Percentiles rank a stretch among this genome's conserved stretches.
Conservation (phyloP, 805 yeast species). For the Starmerella lactis-condensi region DNA sequence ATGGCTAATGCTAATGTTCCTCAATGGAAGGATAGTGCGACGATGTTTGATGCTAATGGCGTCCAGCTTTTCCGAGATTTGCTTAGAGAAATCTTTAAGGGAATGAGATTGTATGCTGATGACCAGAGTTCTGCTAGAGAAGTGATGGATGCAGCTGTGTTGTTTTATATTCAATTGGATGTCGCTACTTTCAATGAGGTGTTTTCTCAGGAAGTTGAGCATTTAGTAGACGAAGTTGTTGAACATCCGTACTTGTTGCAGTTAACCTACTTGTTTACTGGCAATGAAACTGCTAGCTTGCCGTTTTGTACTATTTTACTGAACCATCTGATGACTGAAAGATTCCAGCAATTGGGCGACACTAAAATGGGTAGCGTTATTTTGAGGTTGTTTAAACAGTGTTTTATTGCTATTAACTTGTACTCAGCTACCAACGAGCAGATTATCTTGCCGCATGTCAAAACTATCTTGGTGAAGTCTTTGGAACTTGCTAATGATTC, state of each 20-base stretch:
- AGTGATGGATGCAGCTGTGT: conserved; percentile 84
- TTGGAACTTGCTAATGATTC: conserved; percentile 65
- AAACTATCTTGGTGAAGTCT: conserved; percentile 63
- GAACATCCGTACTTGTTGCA: conserved; percentile 73
- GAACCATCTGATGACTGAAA: conserved; percentile 54
- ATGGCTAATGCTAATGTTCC: too few species aligned
- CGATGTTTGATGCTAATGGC: conserved; percentile 71
- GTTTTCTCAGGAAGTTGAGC: conserved; percentile 59
- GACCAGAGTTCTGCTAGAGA: conserved; percentile 59
- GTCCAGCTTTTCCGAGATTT: conserved; percentile 54
- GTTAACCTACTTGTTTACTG: conserved; percentile 81
- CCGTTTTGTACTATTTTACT: conserved; percentile 74
- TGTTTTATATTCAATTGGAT: conserved; percentile 82
- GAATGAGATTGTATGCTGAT: conserved; percentile 53
- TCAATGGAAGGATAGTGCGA: conserved; percentile 71
- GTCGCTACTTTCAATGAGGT: conserved; percentile 92
- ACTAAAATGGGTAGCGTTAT: conserved; percentile 56
- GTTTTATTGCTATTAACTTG: conserved; percentile 87
- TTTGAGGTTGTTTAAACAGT: conserved; percentile 68
- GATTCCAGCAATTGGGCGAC: conserved; percentile 62
- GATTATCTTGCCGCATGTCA: conserved; percentile 74
- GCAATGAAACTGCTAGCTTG: conserved; percentile 86
- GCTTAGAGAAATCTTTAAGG: conserved; percentile 68
- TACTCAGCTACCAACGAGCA: conserved; percentile 73
- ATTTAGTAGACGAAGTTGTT: conserved; percentile 58